Evolutionary conservation across 345 rosid genomes (phyloP).

Genomic region (Aegle marmelos): DNA sequence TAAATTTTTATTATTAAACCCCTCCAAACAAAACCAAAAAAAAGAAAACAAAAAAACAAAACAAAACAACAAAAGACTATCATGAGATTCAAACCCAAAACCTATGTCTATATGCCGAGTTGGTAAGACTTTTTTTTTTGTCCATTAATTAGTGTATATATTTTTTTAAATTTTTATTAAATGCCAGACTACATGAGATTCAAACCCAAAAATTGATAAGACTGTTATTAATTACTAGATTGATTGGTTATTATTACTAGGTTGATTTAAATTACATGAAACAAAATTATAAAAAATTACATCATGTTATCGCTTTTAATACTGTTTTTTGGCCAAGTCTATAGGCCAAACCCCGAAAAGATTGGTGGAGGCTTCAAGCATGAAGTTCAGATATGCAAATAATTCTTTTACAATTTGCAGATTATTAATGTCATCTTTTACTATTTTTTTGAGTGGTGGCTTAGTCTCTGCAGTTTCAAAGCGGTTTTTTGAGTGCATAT

Average conservation of each 20-base stretch:
- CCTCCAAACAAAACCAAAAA: too few relatives aligned
- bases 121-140: too few relatives aligned
- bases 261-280: background rate
- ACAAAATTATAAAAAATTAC: background rate
- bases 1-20: too few relatives aligned
- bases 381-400: slow-evolving; percentile 68
- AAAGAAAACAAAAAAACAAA: too few relatives aligned
- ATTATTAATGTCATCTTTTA: background rate
- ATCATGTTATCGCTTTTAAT: background rate
- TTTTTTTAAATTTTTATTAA: too few relatives aligned
- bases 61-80: too few relatives aligned
- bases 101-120: too few relatives aligned
- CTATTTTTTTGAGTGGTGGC: slow-evolving; percentile 8
- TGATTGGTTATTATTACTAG: background rate
- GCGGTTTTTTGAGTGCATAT: slow-evolving; percentile 84
- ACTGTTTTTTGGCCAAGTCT: background rate
- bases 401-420: slow-evolving; percentile 2
- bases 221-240: too few relatives aligned
- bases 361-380: slow-evolving; percentile 91
- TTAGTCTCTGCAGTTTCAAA: slow-evolving; percentile 64
- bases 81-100: too few relatives aligned
- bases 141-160: too few relatives aligned
- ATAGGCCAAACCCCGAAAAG: slow-evolving; percentile 89
- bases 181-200: too few relatives aligned
- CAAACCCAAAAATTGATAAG: background rate